Base-by-base conservation (phyloP, 768 basidiomycete genomes). In the Lentinula boryana region DNA sequence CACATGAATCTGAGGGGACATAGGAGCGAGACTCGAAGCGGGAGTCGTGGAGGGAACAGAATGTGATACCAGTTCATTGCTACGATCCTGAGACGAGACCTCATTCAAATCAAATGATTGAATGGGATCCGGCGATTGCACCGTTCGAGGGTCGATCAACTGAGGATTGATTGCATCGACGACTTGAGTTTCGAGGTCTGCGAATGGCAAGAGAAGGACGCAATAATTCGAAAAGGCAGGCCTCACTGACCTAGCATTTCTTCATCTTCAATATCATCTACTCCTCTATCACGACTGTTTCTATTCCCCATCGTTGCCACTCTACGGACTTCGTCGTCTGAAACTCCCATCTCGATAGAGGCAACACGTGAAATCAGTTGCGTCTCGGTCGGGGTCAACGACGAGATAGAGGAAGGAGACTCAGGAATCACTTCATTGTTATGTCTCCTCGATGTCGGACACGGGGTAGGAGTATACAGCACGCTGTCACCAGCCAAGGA, bases 191-290 rank as follows among this genome's bases (percentile, higher is more conserved):
- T 80, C 78, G 62, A 80, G 68, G 63, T 79, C 79, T 80, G 46
- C 13, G 50, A 18, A 40, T 5, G 36, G 18, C 31, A n/a, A 21
- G 33, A 16, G 31, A 38, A n/a, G 50, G 15, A 51, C 55, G 15
- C 46, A 31, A 4, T 56, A 9, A 56, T 4, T 38, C 40, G 51
- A 27, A 43, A 18, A 59, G 35, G 53, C 44, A 43, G 53, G n/a
- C 41, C 31, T 32, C 16, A 48, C 68, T 35, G 62, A 83, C 80
- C 79, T 58, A 84, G 72, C 75, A 81, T 85, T 64, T 83, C 79
- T 8, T 70, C 68, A 40, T 83, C 81, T 13, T 71, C 67, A 32
- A 56, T 56, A 43, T 40, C 55, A 43, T 56, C 16, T 10, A 23
- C 31, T 46, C 48, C 41, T 15, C 32, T 64, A 48, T 58, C 55